Evolutionary conservation across 352 stramenopile genomes (phyloP).

Genomic region (Thalassiosira hispida): DNA sequence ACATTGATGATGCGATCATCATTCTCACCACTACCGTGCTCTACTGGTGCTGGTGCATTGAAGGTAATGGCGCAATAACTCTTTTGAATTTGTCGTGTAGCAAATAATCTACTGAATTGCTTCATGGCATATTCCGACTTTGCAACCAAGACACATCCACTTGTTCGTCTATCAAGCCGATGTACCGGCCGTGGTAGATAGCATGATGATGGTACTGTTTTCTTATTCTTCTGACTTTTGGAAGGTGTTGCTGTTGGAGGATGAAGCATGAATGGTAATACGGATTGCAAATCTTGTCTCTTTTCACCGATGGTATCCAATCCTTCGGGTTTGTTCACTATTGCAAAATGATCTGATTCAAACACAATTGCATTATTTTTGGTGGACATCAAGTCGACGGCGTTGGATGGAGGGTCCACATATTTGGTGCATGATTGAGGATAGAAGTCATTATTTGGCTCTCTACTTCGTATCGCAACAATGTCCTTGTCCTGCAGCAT

Average conservation of each 20-base stretch:
- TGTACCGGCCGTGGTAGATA: conserved; percentile 51
- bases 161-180: conserved; percentile 47
- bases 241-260: not conserved
- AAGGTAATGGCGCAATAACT: conserved; percentile 50
- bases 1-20: not conserved
- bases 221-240: not conserved
- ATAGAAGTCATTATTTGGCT: conserved; percentile 23
- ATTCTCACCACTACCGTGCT: not conserved
- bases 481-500: conserved; percentile 13
- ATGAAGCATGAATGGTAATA: conserved; percentile 48
- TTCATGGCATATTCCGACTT: conserved; percentile 43
- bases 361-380: not conserved
- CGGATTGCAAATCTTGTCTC: conserved; percentile 50
- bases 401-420: conserved; percentile 8
- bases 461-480: conserved; percentile 19
- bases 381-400: not conserved
- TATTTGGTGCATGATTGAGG: conserved; percentile 21
- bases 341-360: conserved; percentile 44
- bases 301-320: conserved; percentile 43
- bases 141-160: conserved; percentile 48
- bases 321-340: conserved; percentile 54
- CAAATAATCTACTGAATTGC: conserved; percentile 40
- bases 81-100: conserved; percentile 39
- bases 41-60: conserved; percentile 7
- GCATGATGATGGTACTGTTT: not conserved